Evolutionary conservation across 495 filamentous ascomycete species (phyloP).

Genomic region (Penicillium parvum): DNA sequence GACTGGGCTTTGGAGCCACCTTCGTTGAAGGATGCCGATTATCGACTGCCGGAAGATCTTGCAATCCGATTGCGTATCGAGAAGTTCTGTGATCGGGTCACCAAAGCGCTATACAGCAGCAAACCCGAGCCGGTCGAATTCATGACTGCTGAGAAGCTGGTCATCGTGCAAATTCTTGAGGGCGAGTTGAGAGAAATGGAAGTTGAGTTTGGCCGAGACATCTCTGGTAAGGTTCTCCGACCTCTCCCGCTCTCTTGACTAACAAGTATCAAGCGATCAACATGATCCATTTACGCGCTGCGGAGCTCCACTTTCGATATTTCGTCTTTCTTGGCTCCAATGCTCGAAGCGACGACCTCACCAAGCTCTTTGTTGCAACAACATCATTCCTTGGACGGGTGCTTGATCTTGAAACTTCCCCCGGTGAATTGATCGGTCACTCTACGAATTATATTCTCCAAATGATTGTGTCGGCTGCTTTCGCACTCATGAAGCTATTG

Average conservation of each 20-base stretch:
- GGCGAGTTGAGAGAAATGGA: slow-evolving; percentile 53
- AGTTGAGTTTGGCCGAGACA: slow-evolving; percentile 39
- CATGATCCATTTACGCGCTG: slow-evolving; percentile 46
- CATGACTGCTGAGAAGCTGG: slow-evolving; percentile 65
- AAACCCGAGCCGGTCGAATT: slow-evolving; percentile 70
- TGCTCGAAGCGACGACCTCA: slow-evolving; percentile 67
- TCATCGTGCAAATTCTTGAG: slow-evolving; percentile 55
- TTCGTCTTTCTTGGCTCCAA: slow-evolving; percentile 47
- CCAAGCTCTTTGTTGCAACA: slow-evolving; percentile 61
- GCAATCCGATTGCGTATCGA: slow-evolving; percentile 74
- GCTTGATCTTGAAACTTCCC: slow-evolving; percentile 43
- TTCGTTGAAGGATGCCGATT: slow-evolving; percentile 59
- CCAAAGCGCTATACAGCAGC: slow-evolving; percentile 80
- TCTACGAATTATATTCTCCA: slow-evolving; percentile 87
- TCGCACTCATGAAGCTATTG: slow-evolving; percentile 79
- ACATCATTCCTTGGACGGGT: slow-evolving; percentile 47
- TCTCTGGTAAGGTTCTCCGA: slow-evolving; percentile 57
- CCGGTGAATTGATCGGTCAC: slow-evolving; percentile 58
- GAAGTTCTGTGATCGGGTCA: slow-evolving; percentile 79
- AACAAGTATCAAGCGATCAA: slow-evolving; percentile 54
- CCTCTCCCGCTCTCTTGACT: slow-evolving; percentile 58
- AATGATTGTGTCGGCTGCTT: slow-evolving; percentile 86
- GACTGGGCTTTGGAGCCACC: slow-evolving; percentile 75
- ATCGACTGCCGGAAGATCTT: slow-evolving; percentile 61
- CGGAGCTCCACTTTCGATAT: slow-evolving; percentile 43